phyloP scores from a whole-genome alignment of 305 asterid species.

The Andrographis paniculata region DNA sequence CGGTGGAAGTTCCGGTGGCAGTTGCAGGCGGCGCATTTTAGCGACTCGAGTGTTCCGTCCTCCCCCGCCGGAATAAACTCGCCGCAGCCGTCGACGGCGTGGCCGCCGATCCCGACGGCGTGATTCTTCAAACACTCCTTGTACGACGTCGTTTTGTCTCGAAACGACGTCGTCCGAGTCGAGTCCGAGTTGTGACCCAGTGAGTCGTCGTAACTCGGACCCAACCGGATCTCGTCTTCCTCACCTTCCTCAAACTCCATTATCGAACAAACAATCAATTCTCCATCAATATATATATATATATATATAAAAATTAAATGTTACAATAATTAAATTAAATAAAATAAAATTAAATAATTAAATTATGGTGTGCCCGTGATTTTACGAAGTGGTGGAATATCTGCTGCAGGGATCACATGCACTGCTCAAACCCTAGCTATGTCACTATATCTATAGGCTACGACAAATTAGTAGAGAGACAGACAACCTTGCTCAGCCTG shows the following conservation, averaged over 20 bases:
- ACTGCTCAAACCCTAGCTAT: too few species aligned
- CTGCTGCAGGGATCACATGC: too few species aligned
- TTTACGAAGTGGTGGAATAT: too few species aligned
- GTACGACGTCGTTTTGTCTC: slow-evolving; percentile 18
- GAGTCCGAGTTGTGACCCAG: slow-evolving; percentile 29
- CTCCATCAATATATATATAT: not conserved
- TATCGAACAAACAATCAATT: not conserved
- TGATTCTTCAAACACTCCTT: slow-evolving; percentile 62
- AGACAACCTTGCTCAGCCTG: too few species aligned
- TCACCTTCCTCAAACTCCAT: slow-evolving; percentile 64
- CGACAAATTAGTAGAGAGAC: too few species aligned
- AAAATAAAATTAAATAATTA: too few species aligned
- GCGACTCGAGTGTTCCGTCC: slow-evolving; percentile 52
- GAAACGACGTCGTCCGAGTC: slow-evolving; percentile 17
- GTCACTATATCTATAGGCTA: too few species aligned
- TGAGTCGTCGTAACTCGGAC: slow-evolving; percentile 43
- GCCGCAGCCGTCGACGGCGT: slow-evolving; percentile 73
- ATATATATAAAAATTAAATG: not conserved
- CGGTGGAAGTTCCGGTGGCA: slow-evolving; percentile 91
- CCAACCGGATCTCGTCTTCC: slow-evolving; percentile 37
- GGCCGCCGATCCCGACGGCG: slow-evolving; percentile 57
- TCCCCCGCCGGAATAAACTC: slow-evolving; percentile 66
- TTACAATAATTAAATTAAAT: too few species aligned
- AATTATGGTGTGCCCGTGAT: too few species aligned
- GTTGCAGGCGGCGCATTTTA: slow-evolving; percentile 67